Evolutionary conservation across 208 protist species (phyloP), one percentile per base, ranked within the genome.

Genomic region (Vickermania spadyakhi): DNA sequence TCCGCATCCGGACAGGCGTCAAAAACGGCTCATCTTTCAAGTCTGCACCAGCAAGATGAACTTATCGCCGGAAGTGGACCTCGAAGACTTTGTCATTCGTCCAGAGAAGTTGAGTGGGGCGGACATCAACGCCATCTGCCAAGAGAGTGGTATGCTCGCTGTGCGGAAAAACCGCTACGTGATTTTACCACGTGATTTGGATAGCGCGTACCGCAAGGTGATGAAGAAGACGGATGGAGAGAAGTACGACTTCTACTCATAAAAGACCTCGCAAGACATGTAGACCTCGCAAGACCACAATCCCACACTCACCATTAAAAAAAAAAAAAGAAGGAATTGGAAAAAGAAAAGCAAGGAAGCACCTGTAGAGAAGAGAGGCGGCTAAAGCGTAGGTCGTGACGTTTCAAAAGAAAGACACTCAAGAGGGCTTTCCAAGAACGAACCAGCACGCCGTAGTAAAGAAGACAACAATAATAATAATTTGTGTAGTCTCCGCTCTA

Each of bases 161-260:
- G 98, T 99, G 28, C 92, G 99, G 54, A 98, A 99, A 66, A 99
- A 99, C 70, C 74, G 99, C 51, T 99, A 99, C 78, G 97, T 99
- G 0, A 97, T 99, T 56, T 68, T 99, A 22, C 91, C 98, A n/a
- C 96, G 97, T 52, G 98, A 99, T 70, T 98, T 99, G 49, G 98
- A 99, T 64, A 99, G 98, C 61, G 98, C 94, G 21, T 99, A 99
- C 66, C 70, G 80, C 25, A 89, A 75, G 0, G 81, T 94, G 52
- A 90, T 86, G 30, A 78, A 84, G 62, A 94, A 94, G 79, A 91
- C 83, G 0, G 81, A 81, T 2, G 86, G 84, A 27, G 79, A 91
- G 42, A 76, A 67, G 41, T 93, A 88, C 68, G 86, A 93, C 60
- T 93, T 93, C 67, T 93, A 93, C 66, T 86, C 80, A 36, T 91